Percentiles rank a stretch among this genome's conserved stretches.
Conservation (phyloP, 768 basidiomycete genomes). For the Suillus americanus region DNA sequence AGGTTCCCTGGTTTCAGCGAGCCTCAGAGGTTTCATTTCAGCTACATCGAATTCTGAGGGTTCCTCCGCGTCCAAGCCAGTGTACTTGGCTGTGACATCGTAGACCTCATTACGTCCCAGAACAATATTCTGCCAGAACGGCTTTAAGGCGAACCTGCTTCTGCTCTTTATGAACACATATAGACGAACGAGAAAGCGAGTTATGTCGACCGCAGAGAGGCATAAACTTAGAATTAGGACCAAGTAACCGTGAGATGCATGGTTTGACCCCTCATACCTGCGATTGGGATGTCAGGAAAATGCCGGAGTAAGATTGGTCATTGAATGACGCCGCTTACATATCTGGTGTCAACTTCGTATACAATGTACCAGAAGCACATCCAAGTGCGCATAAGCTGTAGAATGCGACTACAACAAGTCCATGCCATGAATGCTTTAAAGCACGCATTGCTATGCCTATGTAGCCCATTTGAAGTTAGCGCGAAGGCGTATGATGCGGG, state of each 20-base stretch:
- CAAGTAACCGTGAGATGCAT: conserved; percentile 64
- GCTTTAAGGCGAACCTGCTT: conserved; percentile 43
- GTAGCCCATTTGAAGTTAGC: background rate
- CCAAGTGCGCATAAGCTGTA: conserved; percentile 62
- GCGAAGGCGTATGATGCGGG: background rate
- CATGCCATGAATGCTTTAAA: conserved; percentile 66
- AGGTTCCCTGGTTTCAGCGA: conserved; percentile 3
- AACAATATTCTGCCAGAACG: conserved; percentile 59
- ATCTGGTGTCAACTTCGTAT: conserved; percentile 78
- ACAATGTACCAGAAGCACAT: conserved; percentile 64
- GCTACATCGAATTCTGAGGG: conserved; percentile 52
- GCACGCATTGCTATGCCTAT: conserved; percentile 81
- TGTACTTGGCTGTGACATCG: conserved; percentile 45
- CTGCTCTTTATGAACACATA: conserved; percentile 45
- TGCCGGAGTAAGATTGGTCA: background rate
- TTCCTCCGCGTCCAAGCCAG: conserved; percentile 55
- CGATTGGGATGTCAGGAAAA: conserved; percentile 8
- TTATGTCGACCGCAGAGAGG: conserved; percentile 55
- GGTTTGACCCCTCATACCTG: conserved; percentile 71
- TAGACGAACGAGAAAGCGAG: conserved; percentile 49
- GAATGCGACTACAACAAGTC: conserved; percentile 59
- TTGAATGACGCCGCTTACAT: conserved; percentile 73
- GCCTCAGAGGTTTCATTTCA: conserved; percentile 36
- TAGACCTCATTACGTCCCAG: conserved; percentile 43
- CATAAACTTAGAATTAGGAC: conserved; percentile 45